Evolutionary conservation across 1,139 yeast species (phyloP), one percentile per base, ranked within the genome.

Genomic region (Keqinozyma sinolaborantium): DNA sequence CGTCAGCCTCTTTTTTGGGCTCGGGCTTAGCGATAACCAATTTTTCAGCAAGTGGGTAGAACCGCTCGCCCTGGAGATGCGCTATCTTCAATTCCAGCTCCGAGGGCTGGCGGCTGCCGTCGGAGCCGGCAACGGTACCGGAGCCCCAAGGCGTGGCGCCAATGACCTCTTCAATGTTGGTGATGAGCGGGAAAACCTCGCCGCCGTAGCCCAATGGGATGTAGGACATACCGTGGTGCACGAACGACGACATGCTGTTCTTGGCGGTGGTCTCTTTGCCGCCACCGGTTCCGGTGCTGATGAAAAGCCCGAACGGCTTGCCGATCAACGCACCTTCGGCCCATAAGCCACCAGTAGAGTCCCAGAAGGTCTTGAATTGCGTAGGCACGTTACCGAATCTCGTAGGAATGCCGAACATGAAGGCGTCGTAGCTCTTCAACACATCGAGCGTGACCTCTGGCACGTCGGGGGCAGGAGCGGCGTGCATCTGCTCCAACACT

Each of bases 71-170:
- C 48, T 73, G 78, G 27, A 39, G 39, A n/a, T 34, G 36, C 16
- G 72, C 73, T 28, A 67, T 42, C 31, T 55, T 52, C 47, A 57
- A 48, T 45, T 73, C 79, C 28, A 58, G 42, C 29, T 54, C 60
- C 31, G 60, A 39, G 16, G 74, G 68, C 37, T 51, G 56, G 59
- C 73, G 66, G 10, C 73, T 60, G 32, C 78, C 78, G 46, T 70
- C 77, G 16, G 58, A 40, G 33, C 68, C 73, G 25, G 79, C 75
- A 38, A 56, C 51, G 12, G 71, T 52, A 41, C 77, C 77, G 14
- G 78, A 66, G 50, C 78, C 78, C 64, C 69, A 73, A 20, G 78
- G 64, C 33, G 74, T 57, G 36, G 66, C 67, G 42, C 77, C 77
- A 38, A 65, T 73, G 26, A 56, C 50, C 45, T 67, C 73, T 2